A percentile compares a stretch with the other conserved stretches of the same genome.
phyloP scores from a whole-genome alignment of 2,329 filamentous ascomycete species.

The Leptosphaerulina australis region DNA sequence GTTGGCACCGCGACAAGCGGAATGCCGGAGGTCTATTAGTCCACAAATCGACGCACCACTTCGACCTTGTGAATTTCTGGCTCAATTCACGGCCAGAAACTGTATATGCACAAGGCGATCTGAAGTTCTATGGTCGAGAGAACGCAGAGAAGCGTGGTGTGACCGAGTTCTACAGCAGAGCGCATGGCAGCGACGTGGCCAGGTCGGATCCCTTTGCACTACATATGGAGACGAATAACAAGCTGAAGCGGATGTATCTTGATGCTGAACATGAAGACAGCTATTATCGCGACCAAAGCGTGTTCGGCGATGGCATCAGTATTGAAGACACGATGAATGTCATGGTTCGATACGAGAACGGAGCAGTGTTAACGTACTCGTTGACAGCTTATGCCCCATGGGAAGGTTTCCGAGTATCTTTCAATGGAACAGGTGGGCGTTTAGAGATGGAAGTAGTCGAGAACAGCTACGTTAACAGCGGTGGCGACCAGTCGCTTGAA shows the following conservation, averaged over 20 bases:
- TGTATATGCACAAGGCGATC: constrained; percentile 64
- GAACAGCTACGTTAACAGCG: constrained; percentile 64
- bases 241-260: constrained; percentile 64
- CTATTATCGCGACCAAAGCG: constrained; percentile 67
- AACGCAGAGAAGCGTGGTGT: constrained; percentile 64
- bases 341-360: constrained; percentile 62
- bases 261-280: constrained; percentile 68
- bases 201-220: constrained; percentile 64
- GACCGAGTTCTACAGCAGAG: constrained; percentile 58
- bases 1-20: constrained; percentile 66
- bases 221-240: constrained; percentile 58
- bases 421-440: constrained; percentile 64
- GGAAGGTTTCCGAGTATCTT: constrained; percentile 64
- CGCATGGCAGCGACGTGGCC: constrained; percentile 59
- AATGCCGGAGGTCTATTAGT: constrained; percentile 66
- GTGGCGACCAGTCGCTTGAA: constrained; percentile 62
- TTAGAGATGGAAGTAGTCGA: constrained; percentile 68
- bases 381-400: constrained; percentile 67
- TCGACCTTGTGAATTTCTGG: constrained; percentile 69
- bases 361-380: constrained; percentile 65
- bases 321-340: constrained; percentile 70
- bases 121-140: constrained; percentile 66
- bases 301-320: constrained; percentile 67
- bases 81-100: constrained; percentile 61
- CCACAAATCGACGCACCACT: constrained; percentile 69